Conservation (phyloP, 1,139 yeast genomes). For the Hyphopichia wangnamkhiaoensis region DNA sequence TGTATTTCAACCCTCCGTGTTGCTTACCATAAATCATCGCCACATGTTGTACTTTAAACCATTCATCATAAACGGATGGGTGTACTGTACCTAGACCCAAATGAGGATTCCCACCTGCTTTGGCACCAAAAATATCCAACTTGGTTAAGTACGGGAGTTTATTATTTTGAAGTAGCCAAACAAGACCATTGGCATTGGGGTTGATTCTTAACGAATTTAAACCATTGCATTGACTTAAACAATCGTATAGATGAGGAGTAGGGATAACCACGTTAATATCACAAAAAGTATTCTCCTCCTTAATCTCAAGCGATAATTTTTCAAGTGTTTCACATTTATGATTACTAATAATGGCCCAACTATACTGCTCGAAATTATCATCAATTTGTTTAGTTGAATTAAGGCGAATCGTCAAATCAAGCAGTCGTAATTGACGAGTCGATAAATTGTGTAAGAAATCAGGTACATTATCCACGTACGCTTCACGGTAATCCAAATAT, state of each 20-base stretch:
- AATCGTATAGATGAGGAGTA: constrained; percentile 11
- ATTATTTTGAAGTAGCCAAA: no score
- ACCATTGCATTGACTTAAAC: constrained; percentile 18
- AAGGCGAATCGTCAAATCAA: constrained; percentile 47
- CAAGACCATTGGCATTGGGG: no score
- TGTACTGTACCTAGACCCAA: constrained; percentile 56
- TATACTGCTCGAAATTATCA: constrained; percentile 28
- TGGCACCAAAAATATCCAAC: constrained; percentile 51
- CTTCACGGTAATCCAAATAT: constrained; percentile 47
- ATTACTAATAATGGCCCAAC: constrained; percentile 26
- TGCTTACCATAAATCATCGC: constrained; percentile 37
- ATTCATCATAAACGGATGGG: constrained; percentile 57
- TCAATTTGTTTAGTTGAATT: constrained; percentile 35
- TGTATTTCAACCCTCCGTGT: constrained; percentile 34
- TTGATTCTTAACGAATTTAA: constrained; percentile 43
- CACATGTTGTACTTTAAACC: constrained; percentile 59
- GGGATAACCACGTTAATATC: constrained; percentile 32
- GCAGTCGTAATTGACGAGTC: constrained; percentile 23
- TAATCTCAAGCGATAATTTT: constrained; percentile 44
- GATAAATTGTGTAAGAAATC: constrained; percentile 30
- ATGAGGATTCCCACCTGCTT: constrained; percentile 57
- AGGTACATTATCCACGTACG: constrained; percentile 42
- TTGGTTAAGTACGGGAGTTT: constrained; percentile 31
- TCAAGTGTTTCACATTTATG: constrained; percentile 19
- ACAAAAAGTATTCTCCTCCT: constrained; percentile 31